Evolutionary conservation across 2,329 filamentous ascomycete species (phyloP).

Genomic region (Grosmannia clavigera): DNA sequence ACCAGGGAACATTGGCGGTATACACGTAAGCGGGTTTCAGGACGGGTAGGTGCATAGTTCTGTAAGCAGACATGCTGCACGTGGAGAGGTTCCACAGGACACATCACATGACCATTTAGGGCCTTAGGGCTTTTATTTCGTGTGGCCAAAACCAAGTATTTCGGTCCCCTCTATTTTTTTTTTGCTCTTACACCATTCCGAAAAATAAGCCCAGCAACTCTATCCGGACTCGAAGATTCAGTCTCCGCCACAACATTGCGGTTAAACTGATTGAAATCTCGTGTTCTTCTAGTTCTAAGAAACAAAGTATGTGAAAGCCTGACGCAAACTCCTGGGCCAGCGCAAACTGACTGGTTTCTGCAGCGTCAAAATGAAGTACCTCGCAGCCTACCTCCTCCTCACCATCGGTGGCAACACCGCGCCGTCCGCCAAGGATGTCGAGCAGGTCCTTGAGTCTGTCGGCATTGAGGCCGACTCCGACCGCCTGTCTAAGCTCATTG

Average conservation of each 20-base stretch:
- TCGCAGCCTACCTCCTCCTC: conserved; percentile 98
- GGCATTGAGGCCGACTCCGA: conserved; percentile 88
- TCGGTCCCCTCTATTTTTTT: not conserved
- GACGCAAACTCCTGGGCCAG: not conserved
- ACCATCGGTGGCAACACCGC: conserved; percentile 82
- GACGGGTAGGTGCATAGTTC: not conserved
- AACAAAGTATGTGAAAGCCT: conserved; percentile 17
- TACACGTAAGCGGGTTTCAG: not conserved
- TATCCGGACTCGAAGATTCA: conserved; percentile 82
- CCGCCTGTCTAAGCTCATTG: conserved; percentile 74
- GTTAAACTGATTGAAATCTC: conserved; percentile 99
- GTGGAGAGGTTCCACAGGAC: not conserved
- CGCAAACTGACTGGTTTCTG: not conserved
- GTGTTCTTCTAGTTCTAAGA: conserved; percentile 46
- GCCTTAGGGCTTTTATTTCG: conserved; percentile 1
- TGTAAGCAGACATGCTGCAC: not conserved
- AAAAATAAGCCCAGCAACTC: conserved; percentile 5
- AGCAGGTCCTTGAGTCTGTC: conserved; percentile 78
- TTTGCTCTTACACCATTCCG: conserved; percentile 1
- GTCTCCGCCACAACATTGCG: conserved; percentile 86
- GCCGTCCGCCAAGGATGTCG: conserved; percentile 78
- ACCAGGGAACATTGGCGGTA: not conserved
- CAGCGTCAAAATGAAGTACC: conserved; percentile 87
- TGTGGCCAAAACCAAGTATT: not conserved
- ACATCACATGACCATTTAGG: not conserved